Percentiles rank a stretch among this genome's conserved stretches.
Conservation (phyloP, 306 rosid genomes). For the Hippophae rhamnoides region DNA sequence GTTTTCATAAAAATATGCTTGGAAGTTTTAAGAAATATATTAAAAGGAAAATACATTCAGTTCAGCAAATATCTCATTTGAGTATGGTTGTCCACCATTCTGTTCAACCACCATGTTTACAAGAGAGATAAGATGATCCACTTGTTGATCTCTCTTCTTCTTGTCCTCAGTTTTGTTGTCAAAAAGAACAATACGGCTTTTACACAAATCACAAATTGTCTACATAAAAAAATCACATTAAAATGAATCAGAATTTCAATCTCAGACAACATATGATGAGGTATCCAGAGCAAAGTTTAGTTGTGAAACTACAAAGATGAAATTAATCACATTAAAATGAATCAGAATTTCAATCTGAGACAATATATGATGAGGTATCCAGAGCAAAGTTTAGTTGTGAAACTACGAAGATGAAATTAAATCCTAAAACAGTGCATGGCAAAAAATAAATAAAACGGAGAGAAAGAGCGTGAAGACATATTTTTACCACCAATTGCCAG, state of each 20-base stretch:
- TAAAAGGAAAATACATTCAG: conserved; percentile 43
- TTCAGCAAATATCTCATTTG: conserved; percentile 58
- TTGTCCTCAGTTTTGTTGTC: conserved; percentile 76
- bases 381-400: not conserved
- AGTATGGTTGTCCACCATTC: conserved; percentile 62
- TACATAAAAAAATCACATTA: conserved; percentile 18
- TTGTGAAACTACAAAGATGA: no score
- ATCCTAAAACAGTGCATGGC: no score
- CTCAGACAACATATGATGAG: not conserved
- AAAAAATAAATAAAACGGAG: no score
- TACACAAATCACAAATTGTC: conserved; percentile 57
- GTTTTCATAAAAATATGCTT: not conserved
- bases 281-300: not conserved
- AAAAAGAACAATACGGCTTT: conserved; percentile 62
- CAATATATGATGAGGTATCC: not conserved
- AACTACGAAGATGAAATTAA: no score
- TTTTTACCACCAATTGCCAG: no score
- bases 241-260: not conserved
- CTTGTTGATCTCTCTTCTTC: conserved; percentile 45
- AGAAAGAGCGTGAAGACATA: no score
- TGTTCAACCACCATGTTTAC: conserved; percentile 37
- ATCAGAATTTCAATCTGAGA: not conserved
- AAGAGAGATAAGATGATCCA: conserved; percentile 48
- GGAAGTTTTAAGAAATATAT: not conserved
- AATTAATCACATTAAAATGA: not conserved